Percentiles rank a stretch among this genome's conserved stretches.
Conservation (phyloP, 148 eudicot species). For the Amaranthus cruentus region DNA sequence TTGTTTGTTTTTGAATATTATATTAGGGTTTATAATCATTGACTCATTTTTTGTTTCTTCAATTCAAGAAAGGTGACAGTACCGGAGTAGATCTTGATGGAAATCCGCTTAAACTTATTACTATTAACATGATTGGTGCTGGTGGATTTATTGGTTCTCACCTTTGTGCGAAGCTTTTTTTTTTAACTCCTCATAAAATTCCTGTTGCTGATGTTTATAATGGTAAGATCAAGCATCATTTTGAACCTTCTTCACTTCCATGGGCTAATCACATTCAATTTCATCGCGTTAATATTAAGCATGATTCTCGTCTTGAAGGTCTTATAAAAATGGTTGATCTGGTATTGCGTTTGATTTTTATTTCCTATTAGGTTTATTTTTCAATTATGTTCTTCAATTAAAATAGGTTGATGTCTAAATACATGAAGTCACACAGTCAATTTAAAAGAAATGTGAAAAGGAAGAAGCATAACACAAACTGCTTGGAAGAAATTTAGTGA, state of each 20-base stretch:
- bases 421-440: too few relatives aligned
- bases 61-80: too few relatives aligned
- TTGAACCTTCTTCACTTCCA: constrained; percentile 57
- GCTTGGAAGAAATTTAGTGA: too few relatives aligned
- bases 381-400: background rate
- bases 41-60: too few relatives aligned
- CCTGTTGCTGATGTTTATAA: constrained; percentile 86
- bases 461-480: too few relatives aligned
- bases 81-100: constrained; percentile 89
- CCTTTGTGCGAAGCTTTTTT: constrained; percentile 80
- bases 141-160: constrained; percentile 98
- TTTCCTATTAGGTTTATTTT: background rate
- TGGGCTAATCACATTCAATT: constrained; percentile 72
- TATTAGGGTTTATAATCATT: too few relatives aligned
- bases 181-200: constrained; percentile 79
- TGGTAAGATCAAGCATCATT: constrained; percentile 92
- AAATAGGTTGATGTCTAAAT: too few relatives aligned
- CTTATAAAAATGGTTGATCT: constrained; percentile 93
- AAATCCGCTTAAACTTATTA: constrained; percentile 52
- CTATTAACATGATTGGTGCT: constrained; percentile 96
- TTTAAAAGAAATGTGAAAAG: too few relatives aligned
- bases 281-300: constrained; percentile 85
- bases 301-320: constrained; percentile 94
- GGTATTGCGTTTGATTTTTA: constrained; percentile 29
- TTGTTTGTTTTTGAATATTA: too few relatives aligned